Conservation (phyloP, 1,139 yeast species). For the Scheffersomyces illinoinensis region DNA sequence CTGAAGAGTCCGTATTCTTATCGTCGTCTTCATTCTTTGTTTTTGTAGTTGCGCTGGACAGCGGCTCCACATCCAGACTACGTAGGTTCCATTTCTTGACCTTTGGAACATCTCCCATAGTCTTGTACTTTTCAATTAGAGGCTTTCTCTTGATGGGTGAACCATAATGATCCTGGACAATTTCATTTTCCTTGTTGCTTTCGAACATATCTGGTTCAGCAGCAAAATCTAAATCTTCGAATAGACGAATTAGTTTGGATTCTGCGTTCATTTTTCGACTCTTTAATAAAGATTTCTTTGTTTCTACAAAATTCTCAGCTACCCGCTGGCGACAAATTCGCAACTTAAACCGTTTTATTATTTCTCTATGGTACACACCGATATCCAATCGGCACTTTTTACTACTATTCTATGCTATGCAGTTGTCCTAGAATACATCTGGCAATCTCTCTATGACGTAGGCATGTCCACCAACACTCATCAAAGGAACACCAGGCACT, state of each 20-base stretch:
- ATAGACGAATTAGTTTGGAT: not conserved
- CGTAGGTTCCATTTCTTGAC: not conserved
- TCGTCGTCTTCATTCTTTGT: not conserved
- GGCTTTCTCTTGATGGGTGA: not conserved
- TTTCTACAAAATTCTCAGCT: not conserved
- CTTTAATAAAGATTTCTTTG: not conserved
- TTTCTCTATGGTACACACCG: constrained; percentile 2
- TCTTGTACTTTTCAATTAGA: not conserved
- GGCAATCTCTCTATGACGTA: constrained; percentile 94
- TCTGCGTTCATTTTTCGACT: not conserved
- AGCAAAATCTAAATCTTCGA: not conserved
- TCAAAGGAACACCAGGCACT: constrained; percentile 93
- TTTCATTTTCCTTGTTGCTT: not conserved
- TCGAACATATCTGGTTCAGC: not conserved
- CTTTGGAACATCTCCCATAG: not conserved
- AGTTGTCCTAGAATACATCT: constrained; percentile 66
- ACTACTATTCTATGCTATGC: not conserved
- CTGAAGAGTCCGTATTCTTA: not conserved
- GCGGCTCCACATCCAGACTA: not conserved
- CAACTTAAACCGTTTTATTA: not conserved
- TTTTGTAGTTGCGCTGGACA: not conserved
- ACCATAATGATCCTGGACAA: not conserved
- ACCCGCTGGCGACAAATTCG: not conserved
- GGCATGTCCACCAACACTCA: constrained; percentile 94
- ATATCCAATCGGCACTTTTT: constrained; percentile 6